Evolutionary conservation across 768 basidiomycete genomes (phyloP).

Genomic region (Calocybe cyanea): DNA sequence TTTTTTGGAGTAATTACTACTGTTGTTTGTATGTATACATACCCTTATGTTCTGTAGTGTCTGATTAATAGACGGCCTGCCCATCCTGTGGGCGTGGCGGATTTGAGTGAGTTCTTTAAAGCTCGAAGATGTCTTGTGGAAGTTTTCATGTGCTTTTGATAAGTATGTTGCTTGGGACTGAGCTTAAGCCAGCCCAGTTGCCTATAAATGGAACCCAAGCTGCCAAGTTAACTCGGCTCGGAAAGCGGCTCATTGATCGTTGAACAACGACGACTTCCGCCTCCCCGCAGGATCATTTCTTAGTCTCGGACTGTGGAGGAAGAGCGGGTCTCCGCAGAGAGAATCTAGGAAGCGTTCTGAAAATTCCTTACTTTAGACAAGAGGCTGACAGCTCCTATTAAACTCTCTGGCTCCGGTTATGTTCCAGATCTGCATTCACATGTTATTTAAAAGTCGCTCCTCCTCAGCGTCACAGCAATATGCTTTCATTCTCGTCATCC

Average conservation of each 20-base stretch:
- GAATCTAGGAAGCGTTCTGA: slow-evolving; percentile 7
- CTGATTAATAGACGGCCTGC: too few species aligned
- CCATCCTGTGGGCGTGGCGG: too few species aligned
- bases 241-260: background rate
- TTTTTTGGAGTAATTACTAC: background rate
- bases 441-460: slow-evolving; percentile 12
- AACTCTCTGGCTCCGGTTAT: slow-evolving; percentile 15
- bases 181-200: too few species aligned
- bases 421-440: slow-evolving; percentile 22
- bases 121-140: too few species aligned
- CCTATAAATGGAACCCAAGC: slow-evolving; percentile 1
- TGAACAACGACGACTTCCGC: background rate
- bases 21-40: background rate
- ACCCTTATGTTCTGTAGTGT: too few species aligned
- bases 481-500: too few species aligned
- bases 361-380: slow-evolving; percentile 5
- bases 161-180: too few species aligned
- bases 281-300: slow-evolving; percentile 2
- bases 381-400: slow-evolving; percentile 7
- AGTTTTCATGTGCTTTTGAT: too few species aligned
- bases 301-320: slow-evolving; percentile 9
- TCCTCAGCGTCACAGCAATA: background rate
- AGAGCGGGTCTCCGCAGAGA: slow-evolving; percentile 17
- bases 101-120: too few species aligned
- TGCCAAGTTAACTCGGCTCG: slow-evolving; percentile 9